phyloP scores from a whole-genome alignment of 2,329 filamentous ascomycete genomes.

The Pochonia chlamydosporia region DNA sequence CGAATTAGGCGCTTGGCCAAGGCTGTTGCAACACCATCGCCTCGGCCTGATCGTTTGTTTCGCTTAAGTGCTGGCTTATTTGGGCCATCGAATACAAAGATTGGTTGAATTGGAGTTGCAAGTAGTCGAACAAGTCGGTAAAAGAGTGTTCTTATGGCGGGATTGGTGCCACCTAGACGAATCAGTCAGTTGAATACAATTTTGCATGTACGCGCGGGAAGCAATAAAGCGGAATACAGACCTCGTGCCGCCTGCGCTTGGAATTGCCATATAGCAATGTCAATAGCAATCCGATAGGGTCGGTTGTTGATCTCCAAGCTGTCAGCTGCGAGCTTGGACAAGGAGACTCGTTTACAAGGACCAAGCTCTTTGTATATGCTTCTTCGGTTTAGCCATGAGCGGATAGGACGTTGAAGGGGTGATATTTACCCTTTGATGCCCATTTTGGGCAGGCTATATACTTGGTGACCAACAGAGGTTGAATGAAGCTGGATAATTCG shows the following conservation, averaged over 20 bases:
- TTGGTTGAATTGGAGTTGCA: conserved; percentile 70
- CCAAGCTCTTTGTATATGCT: conserved; percentile 92
- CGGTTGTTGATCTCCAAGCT: conserved; percentile 64
- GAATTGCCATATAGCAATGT: conserved; percentile 96
- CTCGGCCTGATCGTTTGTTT: conserved; percentile 65
- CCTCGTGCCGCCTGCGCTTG: conserved; percentile 80
- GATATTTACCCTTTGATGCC: conserved; percentile 57
- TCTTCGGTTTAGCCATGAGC: conserved; percentile 6
- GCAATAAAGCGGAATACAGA: conserved; percentile 17
- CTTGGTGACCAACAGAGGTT: too few relatives aligned
- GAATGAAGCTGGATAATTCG: too few relatives aligned
- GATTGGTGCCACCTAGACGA: conserved; percentile 69
- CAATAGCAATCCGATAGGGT: conserved; percentile 82
- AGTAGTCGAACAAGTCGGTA: conserved; percentile 80
- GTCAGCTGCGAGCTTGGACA: conserved; percentile 76
- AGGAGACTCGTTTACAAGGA: conserved; percentile 68
- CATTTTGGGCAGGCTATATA: conserved; percentile 32
- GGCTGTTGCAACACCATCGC: conserved; percentile 62
- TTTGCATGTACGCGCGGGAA: not conserved
- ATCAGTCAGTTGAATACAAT: conserved; percentile 3
- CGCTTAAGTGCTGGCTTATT: conserved; percentile 84
- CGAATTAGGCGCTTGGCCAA: conserved; percentile 79
- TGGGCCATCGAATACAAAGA: conserved; percentile 87
- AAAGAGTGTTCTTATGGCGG: conserved; percentile 85
- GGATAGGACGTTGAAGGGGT: not conserved